Conservation (phyloP, 768 basidiomycete species). For the Sistotremastrum suecicum region DNA sequence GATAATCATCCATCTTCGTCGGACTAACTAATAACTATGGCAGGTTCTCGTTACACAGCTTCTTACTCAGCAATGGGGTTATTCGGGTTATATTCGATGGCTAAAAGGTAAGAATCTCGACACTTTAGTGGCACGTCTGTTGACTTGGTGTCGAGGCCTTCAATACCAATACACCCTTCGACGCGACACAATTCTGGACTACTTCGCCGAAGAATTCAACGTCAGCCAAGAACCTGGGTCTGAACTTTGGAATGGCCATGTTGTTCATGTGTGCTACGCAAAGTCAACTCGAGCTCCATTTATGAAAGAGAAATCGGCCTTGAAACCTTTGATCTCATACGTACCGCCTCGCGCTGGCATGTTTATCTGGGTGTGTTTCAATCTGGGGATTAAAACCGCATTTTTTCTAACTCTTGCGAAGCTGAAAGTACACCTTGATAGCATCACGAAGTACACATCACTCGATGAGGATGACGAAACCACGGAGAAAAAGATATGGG, state of each 20-base stretch:
- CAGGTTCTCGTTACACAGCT: constrained; percentile 44
- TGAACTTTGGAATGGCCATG: constrained; percentile 21
- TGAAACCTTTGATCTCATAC: constrained; percentile 41
- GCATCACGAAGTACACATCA: constrained; percentile 30
- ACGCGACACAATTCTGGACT: constrained; percentile 52
- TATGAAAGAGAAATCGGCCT: constrained; percentile 27
- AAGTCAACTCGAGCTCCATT: constrained; percentile 15
- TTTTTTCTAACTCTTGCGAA: constrained; percentile 11
- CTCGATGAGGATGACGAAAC: constrained; percentile 22
- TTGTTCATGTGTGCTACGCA: constrained; percentile 31
- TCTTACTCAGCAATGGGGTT: constrained; percentile 46
- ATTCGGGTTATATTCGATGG: constrained; percentile 67
- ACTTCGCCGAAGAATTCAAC: constrained; percentile 48
- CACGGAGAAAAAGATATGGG: constrained; percentile 47
- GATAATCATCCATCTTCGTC: background rate
- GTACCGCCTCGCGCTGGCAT: constrained; percentile 72
- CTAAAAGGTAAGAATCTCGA: constrained; percentile 35
- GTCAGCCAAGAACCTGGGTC: constrained; percentile 23
- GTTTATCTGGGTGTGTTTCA: constrained; percentile 52
- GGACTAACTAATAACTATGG: background rate
- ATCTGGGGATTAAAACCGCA: background rate
- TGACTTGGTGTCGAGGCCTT: constrained; percentile 22
- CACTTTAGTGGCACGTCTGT: background rate
- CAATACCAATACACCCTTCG: constrained; percentile 40
- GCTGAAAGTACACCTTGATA: constrained; percentile 49